Conservation (phyloP, 306 rosid species). For the Sechiopsis laciniata region DNA sequence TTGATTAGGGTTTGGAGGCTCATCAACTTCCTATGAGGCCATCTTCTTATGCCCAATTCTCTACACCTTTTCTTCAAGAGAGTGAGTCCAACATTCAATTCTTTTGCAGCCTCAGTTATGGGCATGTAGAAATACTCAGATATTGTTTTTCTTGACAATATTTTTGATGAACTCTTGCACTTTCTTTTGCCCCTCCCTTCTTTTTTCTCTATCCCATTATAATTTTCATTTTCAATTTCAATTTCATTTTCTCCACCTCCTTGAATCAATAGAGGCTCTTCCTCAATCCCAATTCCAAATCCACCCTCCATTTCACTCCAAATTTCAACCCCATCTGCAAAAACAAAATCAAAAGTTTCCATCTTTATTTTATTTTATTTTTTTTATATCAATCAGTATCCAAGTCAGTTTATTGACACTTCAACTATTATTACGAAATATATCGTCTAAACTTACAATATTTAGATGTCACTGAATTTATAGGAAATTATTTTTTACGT, state of each 20-base stretch:
- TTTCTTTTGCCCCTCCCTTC: constrained; percentile 15
- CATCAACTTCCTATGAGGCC: constrained; percentile 87
- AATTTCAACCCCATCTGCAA: constrained; percentile 11
- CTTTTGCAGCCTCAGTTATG: constrained; percentile 63
- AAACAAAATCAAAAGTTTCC: no score
- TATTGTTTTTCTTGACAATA: constrained; percentile 39
- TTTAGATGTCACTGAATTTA: no score
- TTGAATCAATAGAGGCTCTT: background rate
- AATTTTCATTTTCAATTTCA: background rate
- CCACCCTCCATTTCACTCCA: constrained; percentile 11
- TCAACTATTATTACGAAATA: no score
- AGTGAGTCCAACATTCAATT: constrained; percentile 72
- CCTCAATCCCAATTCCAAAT: background rate
- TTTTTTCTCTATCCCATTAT: background rate
- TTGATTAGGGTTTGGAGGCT: constrained; percentile 73
- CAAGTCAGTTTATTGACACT: no score
- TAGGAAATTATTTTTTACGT: no score
- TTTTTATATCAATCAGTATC: no score
- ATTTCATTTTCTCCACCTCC: constrained; percentile 18
- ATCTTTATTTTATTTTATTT: no score
- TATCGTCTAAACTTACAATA: no score
- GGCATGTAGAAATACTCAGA: constrained; percentile 77
- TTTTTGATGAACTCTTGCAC: constrained; percentile 29
- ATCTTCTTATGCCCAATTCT: constrained; percentile 74
- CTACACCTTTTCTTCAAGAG: constrained; percentile 76